Evolutionary conservation across 2,329 filamentous ascomycete genomes (phyloP), one percentile per base, ranked within the genome.

Genomic region (Amphichorda felina): DNA sequence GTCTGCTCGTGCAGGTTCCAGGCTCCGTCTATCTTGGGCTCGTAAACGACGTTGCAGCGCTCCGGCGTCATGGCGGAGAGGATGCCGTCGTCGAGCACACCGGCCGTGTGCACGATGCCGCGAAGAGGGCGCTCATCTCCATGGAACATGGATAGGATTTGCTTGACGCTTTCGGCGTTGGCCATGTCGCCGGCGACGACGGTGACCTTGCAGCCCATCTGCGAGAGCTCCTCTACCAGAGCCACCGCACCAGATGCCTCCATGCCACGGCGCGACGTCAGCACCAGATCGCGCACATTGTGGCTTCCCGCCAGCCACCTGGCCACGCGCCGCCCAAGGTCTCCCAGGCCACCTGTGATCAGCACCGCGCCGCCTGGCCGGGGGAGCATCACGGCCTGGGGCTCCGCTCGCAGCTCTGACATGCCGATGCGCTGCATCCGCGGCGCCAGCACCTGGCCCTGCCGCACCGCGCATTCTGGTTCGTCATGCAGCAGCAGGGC

Each of bases 11-110:
- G 54, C 6, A 59, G 41, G 37, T 56, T 55, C 48, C 47, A 54
- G 5, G 53, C 53, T 3, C 55, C 55, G 13, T 41, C 21, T 4
- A 51, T 48, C 37, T 61, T 62, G 16, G 55, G 47, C 4, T 22
- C 24, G 22, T 41, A 32, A 5, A 40, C 38, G 40, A 40, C 40
- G 7, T 39, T 39, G 49, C 50, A 60, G 11, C 49, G 41, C 3
- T 52, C 40, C 5, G 51, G 40, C 9, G 46, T 50, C 55, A 66
- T 59, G 11, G 50, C 14, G 4, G 37, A 36, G 17, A 44, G 25
- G 15, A 44, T 33, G 15, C 42, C 42, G 15, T 34, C 33, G 32
- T 43, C 42, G 9, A 36, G 11, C 3, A 41, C 26, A 15, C 42
- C 42, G 18, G 42, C 42, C n/a, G 42, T 36, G 31, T 44, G 42